Evolutionary conservation across 495 filamentous ascomycete species (phyloP).

Genomic region (Corynascus novoguineensis): DNA sequence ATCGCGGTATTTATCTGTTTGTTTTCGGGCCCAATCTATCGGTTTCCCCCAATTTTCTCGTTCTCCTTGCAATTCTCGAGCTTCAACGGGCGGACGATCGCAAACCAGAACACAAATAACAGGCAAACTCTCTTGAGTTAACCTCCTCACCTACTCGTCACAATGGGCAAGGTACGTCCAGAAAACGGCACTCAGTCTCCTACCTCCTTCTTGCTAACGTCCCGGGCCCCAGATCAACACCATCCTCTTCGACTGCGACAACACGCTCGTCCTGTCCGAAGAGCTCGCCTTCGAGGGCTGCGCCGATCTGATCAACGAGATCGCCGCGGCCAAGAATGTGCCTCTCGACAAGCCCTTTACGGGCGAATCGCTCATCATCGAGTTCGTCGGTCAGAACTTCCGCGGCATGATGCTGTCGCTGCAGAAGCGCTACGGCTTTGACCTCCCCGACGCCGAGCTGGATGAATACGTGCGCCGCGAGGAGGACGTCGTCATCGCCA

Average conservation of each 20-base stretch:
- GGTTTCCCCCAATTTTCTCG: not conserved
- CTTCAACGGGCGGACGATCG: not conserved
- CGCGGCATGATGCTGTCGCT: slow-evolving; percentile 75
- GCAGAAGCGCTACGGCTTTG: slow-evolving; percentile 70
- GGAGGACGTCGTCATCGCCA: slow-evolving; percentile 77
- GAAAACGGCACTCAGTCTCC: not conserved
- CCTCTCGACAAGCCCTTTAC: slow-evolving; percentile 63
- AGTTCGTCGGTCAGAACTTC: slow-evolving; percentile 97
- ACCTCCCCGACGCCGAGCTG: slow-evolving; percentile 60
- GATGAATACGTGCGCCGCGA: slow-evolving; percentile 73
- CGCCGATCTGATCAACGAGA: slow-evolving; percentile 87
- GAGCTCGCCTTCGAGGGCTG: slow-evolving; percentile 90
- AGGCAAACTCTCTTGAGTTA: not conserved
- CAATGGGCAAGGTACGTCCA: slow-evolving; percentile 14
- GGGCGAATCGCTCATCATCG: slow-evolving; percentile 66
- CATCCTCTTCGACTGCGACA: slow-evolving; percentile 94
- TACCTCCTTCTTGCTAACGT: not conserved
- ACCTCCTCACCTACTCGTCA: slow-evolving; percentile 6
- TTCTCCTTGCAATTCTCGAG: not conserved
- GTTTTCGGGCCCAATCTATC: not conserved
- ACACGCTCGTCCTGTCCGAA: slow-evolving; percentile 92
- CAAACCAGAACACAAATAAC: not conserved
- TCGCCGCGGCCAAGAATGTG: slow-evolving; percentile 62
- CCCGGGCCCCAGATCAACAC: slow-evolving; percentile 31
- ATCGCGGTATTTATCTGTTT: not conserved